These are phyloP conservation scores for Haplosporangium sp. DNA, from an alignment of 371 early-diverging fungal species.

Conservation along the genomic window DNA sequence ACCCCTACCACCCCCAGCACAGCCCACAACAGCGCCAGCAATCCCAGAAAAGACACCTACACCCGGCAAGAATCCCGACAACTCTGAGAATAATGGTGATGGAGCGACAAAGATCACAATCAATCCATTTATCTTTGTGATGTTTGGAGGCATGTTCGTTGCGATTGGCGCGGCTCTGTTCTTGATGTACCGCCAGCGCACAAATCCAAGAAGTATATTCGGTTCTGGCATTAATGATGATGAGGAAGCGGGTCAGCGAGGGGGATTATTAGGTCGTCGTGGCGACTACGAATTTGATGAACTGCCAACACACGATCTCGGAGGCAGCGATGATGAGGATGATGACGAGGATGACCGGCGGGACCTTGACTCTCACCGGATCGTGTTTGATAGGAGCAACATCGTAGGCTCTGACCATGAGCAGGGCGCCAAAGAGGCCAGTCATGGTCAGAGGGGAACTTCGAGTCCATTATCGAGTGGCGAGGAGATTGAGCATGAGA, in stretches of 20 bases:
- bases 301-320: slow-evolving; percentile 46
- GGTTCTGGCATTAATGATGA: slow-evolving; percentile 24
- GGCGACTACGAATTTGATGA: slow-evolving; percentile 53
- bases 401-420: slow-evolving; percentile 23
- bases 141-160: slow-evolving; percentile 53
- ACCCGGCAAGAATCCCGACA: background rate
- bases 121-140: slow-evolving; percentile 47
- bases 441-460: slow-evolving; percentile 3
- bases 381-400: slow-evolving; percentile 31
- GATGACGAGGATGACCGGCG: slow-evolving; percentile 53
- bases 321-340: slow-evolving; percentile 53
- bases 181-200: slow-evolving; percentile 52
- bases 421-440: slow-evolving; percentile 36
- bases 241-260: slow-evolving; percentile 46
- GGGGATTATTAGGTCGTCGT: slow-evolving; percentile 51
- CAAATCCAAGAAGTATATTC: slow-evolving; percentile 37
- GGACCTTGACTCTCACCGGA: slow-evolving; percentile 23
- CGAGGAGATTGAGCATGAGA: slow-evolving; percentile 54
- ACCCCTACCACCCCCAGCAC: slow-evolving; percentile 12
- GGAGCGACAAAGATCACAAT: slow-evolving; percentile 14
- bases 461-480: slow-evolving; percentile 48
- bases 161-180: slow-evolving; percentile 46
- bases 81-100: slow-evolving; percentile 10
- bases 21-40: slow-evolving; percentile 33
- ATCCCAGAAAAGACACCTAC: slow-evolving; percentile 23